phyloP scores from a whole-genome alignment of 306 rosid genomes.

The Quercus bicolor region DNA sequence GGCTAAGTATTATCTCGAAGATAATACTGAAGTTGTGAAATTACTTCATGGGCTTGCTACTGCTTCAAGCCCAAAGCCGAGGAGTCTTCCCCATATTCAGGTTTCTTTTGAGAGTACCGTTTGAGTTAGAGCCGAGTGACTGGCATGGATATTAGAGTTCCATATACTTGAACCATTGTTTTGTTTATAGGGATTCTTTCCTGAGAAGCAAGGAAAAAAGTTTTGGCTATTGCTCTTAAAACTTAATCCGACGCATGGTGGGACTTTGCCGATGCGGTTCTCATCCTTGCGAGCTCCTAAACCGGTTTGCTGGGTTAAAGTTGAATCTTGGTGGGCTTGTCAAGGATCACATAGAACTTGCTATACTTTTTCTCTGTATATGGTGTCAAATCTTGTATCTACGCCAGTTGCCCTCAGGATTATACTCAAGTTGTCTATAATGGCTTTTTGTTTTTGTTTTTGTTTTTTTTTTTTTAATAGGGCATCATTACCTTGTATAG shows the following conservation, averaged over 20 bases:
- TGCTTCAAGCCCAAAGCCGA: constrained; percentile 66
- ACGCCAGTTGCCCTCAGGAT: constrained; percentile 32
- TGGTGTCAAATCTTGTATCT: constrained; percentile 46
- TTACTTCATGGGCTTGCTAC: constrained; percentile 66
- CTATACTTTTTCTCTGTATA: constrained; percentile 48
- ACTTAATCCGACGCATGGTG: constrained; percentile 24
- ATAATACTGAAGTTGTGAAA: constrained; percentile 55
- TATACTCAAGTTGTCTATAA: constrained; percentile 22
- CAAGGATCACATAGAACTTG: constrained; percentile 34
- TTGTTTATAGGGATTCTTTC: constrained; percentile 25
- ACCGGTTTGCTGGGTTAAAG: constrained; percentile 12
- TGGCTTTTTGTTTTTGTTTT: constrained; percentile 13
- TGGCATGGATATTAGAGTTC: neutral
- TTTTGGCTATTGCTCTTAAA: constrained; percentile 15
- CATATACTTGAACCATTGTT: constrained; percentile 3
- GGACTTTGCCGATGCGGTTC: constrained; percentile 20
- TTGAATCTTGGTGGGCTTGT: constrained; percentile 19
- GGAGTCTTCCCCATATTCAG: constrained; percentile 50
- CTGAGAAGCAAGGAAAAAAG: constrained; percentile 23
- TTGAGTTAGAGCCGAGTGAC: constrained; percentile 23
- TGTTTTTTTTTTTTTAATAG: neutral
- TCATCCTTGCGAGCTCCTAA: constrained; percentile 35
- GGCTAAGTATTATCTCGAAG: constrained; percentile 81
- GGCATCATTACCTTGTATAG: constrained; percentile 60
- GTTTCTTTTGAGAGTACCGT: constrained; percentile 73